These are phyloP conservation scores for Babesia gibsoni DNA, from an alignment of 169 alveolate genomes.

Conservation along the genomic window DNA sequence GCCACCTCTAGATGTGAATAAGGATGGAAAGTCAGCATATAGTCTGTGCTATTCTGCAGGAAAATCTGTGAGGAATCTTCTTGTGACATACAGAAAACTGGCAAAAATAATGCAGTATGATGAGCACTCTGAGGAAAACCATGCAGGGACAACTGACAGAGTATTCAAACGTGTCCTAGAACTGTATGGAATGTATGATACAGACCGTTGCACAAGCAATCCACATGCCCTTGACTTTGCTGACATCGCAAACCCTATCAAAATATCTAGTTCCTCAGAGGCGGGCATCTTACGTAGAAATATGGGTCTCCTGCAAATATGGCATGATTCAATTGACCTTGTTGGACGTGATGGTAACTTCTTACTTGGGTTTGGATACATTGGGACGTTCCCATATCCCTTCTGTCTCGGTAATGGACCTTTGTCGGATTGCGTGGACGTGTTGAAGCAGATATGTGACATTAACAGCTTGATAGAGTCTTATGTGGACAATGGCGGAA, in stretches of 20 bases:
- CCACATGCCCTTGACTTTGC: constrained; percentile 50
- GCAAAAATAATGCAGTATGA: constrained; percentile 32
- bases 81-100: constrained; percentile 52
- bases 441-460: constrained; percentile 27
- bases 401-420: constrained; percentile 77
- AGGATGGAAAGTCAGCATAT: constrained; percentile 62
- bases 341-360: constrained; percentile 85
- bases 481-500: constrained; percentile 51
- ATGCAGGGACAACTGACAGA: neutral
- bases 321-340: constrained; percentile 76
- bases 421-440: constrained; percentile 66
- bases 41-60: constrained; percentile 59
- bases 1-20: constrained; percentile 74
- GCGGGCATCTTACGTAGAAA: constrained; percentile 56
- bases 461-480: constrained; percentile 33
- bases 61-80: constrained; percentile 45
- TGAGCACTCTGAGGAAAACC: constrained; percentile 3
- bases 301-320: constrained; percentile 61
- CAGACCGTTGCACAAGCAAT: neutral
- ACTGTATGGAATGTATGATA: constrained; percentile 3
- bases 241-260: constrained; percentile 36
- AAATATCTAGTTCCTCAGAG: constrained; percentile 44
- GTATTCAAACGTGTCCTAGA: constrained; percentile 24
- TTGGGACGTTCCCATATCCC: constrained; percentile 64
- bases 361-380: constrained; percentile 80